Percentiles rank a stretch among this genome's conserved stretches.
Conservation (phyloP, 2,329 filamentous ascomycete genomes). For the Madurella mycetomatis region DNA sequence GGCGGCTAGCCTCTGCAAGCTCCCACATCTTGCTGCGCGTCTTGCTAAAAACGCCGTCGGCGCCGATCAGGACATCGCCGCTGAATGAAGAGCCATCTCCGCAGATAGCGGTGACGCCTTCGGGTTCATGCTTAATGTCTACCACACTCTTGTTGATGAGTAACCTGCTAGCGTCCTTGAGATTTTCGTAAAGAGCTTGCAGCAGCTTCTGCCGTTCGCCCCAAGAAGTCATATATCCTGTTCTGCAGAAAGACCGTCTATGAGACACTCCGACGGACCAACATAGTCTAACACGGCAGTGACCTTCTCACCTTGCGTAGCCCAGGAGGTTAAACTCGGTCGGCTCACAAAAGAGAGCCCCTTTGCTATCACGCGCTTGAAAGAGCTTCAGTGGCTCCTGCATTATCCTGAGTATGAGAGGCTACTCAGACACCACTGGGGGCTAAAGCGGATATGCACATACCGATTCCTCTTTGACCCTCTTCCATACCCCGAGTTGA, state of each 20-base stretch:
- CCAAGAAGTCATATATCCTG: conserved; percentile 26
- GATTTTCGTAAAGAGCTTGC: conserved; percentile 30
- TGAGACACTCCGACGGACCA: background rate
- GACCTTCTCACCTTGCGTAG: background rate
- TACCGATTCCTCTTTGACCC: conserved; percentile 23
- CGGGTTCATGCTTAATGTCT: conserved; percentile 20
- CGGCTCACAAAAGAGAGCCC: conserved; percentile 10
- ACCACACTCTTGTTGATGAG: conserved; percentile 27
- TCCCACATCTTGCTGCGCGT: conserved; percentile 34
- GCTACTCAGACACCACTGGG: background rate
- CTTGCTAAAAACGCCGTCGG: conserved; percentile 41
- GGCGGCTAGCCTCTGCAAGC: conserved; percentile 21
- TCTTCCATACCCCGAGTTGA: conserved; percentile 31
- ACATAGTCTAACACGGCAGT: background rate
- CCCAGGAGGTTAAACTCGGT: conserved; percentile 21
- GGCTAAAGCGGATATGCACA: background rate
- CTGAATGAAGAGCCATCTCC: conserved; percentile 32
- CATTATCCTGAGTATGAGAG: background rate
- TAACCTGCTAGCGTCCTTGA: conserved; percentile 28
- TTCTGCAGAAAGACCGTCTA: background rate
- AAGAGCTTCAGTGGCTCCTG: conserved; percentile 16
- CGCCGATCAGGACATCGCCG: conserved; percentile 38
- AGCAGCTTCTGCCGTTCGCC: conserved; percentile 36
- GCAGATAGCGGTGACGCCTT: conserved; percentile 30
- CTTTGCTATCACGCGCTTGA: conserved; percentile 25